phyloP scores from a whole-genome alignment of 345 rosid species.

The Boechera divaricarpa region DNA sequence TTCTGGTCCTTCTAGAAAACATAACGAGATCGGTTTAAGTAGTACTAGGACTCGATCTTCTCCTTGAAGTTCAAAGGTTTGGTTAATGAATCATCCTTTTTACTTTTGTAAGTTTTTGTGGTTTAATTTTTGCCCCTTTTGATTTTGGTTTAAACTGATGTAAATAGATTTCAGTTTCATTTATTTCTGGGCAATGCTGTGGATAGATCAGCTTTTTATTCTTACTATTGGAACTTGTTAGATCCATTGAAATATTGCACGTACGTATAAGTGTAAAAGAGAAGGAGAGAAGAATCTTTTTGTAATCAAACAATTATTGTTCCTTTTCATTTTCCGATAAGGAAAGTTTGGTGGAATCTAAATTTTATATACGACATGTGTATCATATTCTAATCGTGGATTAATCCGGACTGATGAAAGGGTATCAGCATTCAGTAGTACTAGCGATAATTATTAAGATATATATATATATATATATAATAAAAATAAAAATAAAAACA shows the following conservation, averaged over 20 bases:
- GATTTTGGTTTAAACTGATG: conserved; percentile 21
- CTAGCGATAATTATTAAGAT: too few species aligned
- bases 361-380: background rate
- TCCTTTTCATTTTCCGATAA: conserved; percentile 3
- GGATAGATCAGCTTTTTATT: conserved; percentile 9
- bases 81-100: conserved; percentile 4
- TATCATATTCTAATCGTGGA: background rate
- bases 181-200: conserved; percentile 23
- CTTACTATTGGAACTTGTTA: conserved; percentile 7
- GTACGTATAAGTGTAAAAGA: conserved; percentile 28
- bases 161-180: conserved; percentile 26
- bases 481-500: too few species aligned
- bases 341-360: conserved; percentile 10
- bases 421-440: too few species aligned
- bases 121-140: conserved; percentile 11
- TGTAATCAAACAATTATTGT: conserved; percentile 18
- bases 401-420: background rate
- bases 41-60: conserved; percentile 31
- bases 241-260: conserved; percentile 16
- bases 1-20: conserved; percentile 94
- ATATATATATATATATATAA: too few species aligned
- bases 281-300: background rate
- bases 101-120: conserved; percentile 6
- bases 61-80: conserved; percentile 36
- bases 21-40: conserved; percentile 79